These are phyloP conservation scores for Picochlorum sp. DNA, from an alignment of 139 green algal genomes.

Conservation along the genomic window DNA sequence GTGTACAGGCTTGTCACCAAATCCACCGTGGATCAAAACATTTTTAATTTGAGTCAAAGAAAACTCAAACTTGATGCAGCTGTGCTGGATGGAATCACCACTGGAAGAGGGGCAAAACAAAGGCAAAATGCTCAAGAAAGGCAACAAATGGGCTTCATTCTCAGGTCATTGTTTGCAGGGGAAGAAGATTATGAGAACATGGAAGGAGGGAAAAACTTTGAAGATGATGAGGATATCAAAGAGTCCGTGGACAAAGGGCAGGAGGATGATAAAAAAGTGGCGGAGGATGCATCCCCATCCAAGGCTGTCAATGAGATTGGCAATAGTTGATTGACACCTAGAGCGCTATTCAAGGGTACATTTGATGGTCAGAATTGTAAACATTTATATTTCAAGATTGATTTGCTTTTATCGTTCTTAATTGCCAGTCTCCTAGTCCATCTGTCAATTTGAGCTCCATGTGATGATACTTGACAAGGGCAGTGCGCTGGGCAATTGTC, in stretches of 20 bases:
- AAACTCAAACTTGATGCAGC: slow-evolving; percentile 76
- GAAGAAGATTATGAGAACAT: neutral
- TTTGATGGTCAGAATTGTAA: no score
- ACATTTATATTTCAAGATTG: neutral
- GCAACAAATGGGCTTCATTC: slow-evolving; percentile 34
- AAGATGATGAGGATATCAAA: neutral
- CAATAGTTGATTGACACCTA: no score
- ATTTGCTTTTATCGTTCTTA: slow-evolving; percentile 34
- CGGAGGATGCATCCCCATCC: neutral
- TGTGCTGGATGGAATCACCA: slow-evolving; percentile 40
- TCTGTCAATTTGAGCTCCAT: slow-evolving; percentile 62
- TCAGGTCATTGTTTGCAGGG: slow-evolving; percentile 16
- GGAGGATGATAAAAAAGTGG: neutral
- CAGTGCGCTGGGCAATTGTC: slow-evolving; percentile 37
- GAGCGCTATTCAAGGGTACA: no score
- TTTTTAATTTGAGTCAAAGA: slow-evolving; percentile 68
- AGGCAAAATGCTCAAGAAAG: slow-evolving; percentile 21
- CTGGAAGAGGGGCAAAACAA: slow-evolving; percentile 9
- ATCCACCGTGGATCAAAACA: slow-evolving; percentile 75
- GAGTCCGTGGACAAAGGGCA: neutral
- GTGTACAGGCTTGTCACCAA: slow-evolving; percentile 83
- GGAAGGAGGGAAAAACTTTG: neutral
- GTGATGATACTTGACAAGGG: slow-evolving; percentile 43
- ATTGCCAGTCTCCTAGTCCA: slow-evolving; percentile 44
- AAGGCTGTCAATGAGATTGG: no score